These are phyloP conservation scores for Letharia columbiana DNA, from an alignment of 495 filamentous ascomycete species.

Conservation along the genomic window DNA sequence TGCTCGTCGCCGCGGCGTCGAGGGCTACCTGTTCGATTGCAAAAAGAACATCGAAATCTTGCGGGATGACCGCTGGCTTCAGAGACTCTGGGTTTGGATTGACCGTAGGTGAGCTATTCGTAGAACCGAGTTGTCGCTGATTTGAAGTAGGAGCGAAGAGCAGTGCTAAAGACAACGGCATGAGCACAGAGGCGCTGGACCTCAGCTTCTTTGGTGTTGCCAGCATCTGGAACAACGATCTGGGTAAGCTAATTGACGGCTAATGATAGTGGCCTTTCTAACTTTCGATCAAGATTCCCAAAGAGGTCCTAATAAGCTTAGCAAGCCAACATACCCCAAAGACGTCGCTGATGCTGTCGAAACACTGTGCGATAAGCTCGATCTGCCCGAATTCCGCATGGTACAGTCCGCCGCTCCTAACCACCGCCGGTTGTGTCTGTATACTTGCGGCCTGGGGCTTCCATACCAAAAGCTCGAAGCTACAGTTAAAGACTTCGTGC, in stretches of 20 bases:
- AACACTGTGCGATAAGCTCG: conserved; percentile 40
- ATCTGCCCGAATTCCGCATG: conserved; percentile 41
- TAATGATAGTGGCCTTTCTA: not conserved
- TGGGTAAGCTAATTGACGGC: conserved; percentile 41
- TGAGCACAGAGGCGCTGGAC: conserved; percentile 68
- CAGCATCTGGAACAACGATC: conserved; percentile 67
- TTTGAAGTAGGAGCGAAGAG: conserved; percentile 50
- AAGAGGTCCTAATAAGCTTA: conserved; percentile 13
- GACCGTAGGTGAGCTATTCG: conserved; percentile 42
- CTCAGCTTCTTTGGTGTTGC: conserved; percentile 78
- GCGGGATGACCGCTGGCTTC: conserved; percentile 63
- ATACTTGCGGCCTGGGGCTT: conserved; percentile 66
- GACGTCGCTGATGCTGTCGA: conserved; percentile 41
- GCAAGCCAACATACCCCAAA: conserved; percentile 15
- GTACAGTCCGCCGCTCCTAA: conserved; percentile 57
- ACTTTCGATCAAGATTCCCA: conserved; percentile 18
- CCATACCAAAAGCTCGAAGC: conserved; percentile 53
- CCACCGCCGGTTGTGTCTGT: conserved; percentile 69
- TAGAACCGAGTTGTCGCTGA: conserved; percentile 21
- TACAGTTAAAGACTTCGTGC: conserved; percentile 49
- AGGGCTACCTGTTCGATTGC: conserved; percentile 74
- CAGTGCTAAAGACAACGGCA: conserved; percentile 56
- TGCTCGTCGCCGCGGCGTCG: conserved; percentile 48
- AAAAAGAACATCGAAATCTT: conserved; percentile 57
- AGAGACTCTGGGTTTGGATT: conserved; percentile 71